Base-by-base conservation (phyloP, 768 basidiomycete species). In the Termitomyces sp. region DNA sequence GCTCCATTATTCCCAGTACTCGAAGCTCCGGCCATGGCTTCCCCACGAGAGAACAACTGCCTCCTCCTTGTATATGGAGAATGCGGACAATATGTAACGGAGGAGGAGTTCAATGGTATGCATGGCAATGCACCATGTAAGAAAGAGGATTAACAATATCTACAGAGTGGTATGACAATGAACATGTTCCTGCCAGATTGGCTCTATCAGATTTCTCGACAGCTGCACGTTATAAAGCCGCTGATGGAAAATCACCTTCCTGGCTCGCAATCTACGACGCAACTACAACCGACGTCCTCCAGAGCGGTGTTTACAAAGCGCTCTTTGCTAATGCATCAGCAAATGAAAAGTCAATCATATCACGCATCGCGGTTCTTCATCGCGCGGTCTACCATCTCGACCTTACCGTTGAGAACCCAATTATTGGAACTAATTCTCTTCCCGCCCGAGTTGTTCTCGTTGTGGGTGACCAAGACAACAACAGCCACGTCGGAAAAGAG, bases 91-190 rank as follows among this genome's bases (percentile, higher is more conserved):
- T 30, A 56, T 13, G 67, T 74, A 7, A 60, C 68, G 14, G 69
- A 69, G 47, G 57, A 67, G 6, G 67, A 68, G 18, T 73, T 71
- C 59, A 69, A 74, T 44, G 68, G 73, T 70, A 57, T 35, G 64
- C 30, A 47, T 50, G 18, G 33, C 41, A 13, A 16, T 2, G 26
- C 55, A 30, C 44, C 46, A 14, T n/a, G 26, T 20, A 18, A 35
- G 20, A 14, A 16, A 51, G 4, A 23, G 20, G 8, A 28, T 38
- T 7, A 47, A 20, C 26, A 43, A 18, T 55, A 38, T 28, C 2
- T 35, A 38, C 55, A 75, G 74, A 72, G 35, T 75, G 72, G 72
- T 73, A 72, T 61, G 68, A 72, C 43, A 67, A 61, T 16, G 74
- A 75, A 59, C 74, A 75, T 50, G 64, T 65, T 44, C 70, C 73